These are phyloP conservation scores for maize (Zea mays) DNA, from an alignment of 176 grass and related monocot genomes.

Conservation along the genomic window Zm-B73-REFERENCE-NAM-5.0 NC_050103.1:173917001-173917500, in stretches of 20 bases:
- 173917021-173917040: no score
- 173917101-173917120: no score
- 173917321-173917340: constrained; percentile 25
- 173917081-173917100: no score
- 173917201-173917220: constrained; percentile 24
- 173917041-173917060: no score
- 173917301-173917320: background rate
- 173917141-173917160: no score
- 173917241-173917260: background rate
- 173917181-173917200: background rate
- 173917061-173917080: no score
- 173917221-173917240: constrained; percentile 23
- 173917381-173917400: constrained; percentile 38
- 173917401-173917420: background rate
- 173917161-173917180: background rate
- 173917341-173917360: no score
- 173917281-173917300: no score
- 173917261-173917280: background rate
- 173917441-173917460: constrained; percentile 47
- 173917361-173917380: constrained; percentile 31
- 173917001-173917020: no score
- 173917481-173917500: no score
- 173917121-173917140: no score
- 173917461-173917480: constrained; percentile 46
- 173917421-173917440: no score